phyloP scores from a whole-genome alignment of 1,284 basidiomycete genomes.

The Leccinum cinnamomeum region DNA sequence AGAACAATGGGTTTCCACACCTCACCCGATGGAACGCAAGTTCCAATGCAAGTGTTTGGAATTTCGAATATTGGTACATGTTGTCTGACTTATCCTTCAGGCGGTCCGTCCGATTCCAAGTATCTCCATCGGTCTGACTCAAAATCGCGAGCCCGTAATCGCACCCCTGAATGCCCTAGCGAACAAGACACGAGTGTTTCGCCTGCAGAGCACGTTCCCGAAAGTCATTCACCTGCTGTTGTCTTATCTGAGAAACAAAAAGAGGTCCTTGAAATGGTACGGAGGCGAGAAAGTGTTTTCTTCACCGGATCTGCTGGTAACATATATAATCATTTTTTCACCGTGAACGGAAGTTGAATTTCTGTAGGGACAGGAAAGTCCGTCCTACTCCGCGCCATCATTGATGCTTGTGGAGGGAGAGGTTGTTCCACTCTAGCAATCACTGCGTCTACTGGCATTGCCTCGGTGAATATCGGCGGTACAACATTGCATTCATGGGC shows the following conservation, averaged over 20 bases:
- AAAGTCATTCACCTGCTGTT: constrained; percentile 6
- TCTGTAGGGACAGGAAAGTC: constrained; percentile 89
- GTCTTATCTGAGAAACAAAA: constrained; percentile 53
- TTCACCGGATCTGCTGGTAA: constrained; percentile 83
- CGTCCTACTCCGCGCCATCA: constrained; percentile 89
- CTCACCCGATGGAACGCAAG: constrained; percentile 21
- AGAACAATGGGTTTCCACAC: constrained; percentile 43
- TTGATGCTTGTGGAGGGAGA: constrained; percentile 58
- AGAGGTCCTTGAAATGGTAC: constrained; percentile 49
- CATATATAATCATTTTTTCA: constrained; percentile 13
- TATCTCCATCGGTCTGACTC: neutral
- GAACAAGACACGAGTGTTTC: neutral
- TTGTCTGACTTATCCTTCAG: constrained; percentile 14
- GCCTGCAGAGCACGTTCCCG: neutral
- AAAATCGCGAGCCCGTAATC: neutral
- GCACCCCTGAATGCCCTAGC: neutral
- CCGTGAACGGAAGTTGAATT: constrained; percentile 8
- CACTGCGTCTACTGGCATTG: constrained; percentile 92
- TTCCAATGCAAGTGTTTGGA: neutral
- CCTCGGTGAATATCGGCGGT: constrained; percentile 93
- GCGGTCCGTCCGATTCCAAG: neutral
- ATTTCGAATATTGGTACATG: neutral
- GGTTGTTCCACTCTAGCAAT: constrained; percentile 78
- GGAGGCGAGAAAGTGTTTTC: constrained; percentile 62
- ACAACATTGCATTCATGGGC: constrained; percentile 93